phyloP scores from a whole-genome alignment of 2,329 filamentous ascomycete species.

The Eutypella sp. region DNA sequence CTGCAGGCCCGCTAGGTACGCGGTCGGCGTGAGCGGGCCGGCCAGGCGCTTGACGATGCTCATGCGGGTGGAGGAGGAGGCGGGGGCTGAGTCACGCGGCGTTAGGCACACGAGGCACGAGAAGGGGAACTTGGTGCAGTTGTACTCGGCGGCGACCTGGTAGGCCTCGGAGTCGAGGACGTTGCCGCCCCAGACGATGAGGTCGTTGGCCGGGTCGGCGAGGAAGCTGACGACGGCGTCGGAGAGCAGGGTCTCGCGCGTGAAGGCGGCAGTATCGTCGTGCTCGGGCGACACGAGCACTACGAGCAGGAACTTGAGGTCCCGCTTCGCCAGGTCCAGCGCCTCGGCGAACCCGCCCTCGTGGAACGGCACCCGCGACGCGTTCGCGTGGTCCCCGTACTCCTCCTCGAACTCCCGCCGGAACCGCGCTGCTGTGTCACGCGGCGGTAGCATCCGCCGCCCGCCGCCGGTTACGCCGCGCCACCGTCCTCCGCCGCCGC shows the following conservation, averaged over 20 bases:
- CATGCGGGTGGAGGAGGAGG: conserved; percentile 58
- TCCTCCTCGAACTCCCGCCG: conserved; percentile 93
- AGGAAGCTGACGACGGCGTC: conserved; percentile 70
- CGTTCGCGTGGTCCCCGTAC: conserved; percentile 59
- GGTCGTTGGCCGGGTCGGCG: conserved; percentile 68
- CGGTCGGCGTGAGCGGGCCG: conserved; percentile 63
- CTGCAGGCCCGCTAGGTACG: conserved; percentile 73
- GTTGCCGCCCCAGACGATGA: conserved; percentile 89
- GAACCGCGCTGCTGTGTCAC: conserved; percentile 84
- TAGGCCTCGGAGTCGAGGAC: conserved; percentile 92
- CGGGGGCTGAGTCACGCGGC: conserved; percentile 52
- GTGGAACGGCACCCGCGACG: conserved; percentile 59
- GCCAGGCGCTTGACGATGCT: conserved; percentile 76
- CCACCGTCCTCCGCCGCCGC: conserved; percentile 53
- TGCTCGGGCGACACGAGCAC: conserved; percentile 88
- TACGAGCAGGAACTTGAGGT: conserved; percentile 87
- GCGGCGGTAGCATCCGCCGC: conserved; percentile 71
- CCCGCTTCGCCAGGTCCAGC: conserved; percentile 81
- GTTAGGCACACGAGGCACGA: conserved; percentile 82
- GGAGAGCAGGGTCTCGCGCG: conserved; percentile 74
- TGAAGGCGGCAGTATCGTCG: conserved; percentile 81
- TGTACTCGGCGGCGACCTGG: conserved; percentile 81
- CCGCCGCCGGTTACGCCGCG: conserved; percentile 30
- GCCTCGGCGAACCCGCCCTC: conserved; percentile 91
- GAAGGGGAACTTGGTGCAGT: conserved; percentile 90